These are phyloP conservation scores for Mucor plumbeus DNA, from an alignment of 371 early-diverging fungal species.

Conservation along the genomic window DNA sequence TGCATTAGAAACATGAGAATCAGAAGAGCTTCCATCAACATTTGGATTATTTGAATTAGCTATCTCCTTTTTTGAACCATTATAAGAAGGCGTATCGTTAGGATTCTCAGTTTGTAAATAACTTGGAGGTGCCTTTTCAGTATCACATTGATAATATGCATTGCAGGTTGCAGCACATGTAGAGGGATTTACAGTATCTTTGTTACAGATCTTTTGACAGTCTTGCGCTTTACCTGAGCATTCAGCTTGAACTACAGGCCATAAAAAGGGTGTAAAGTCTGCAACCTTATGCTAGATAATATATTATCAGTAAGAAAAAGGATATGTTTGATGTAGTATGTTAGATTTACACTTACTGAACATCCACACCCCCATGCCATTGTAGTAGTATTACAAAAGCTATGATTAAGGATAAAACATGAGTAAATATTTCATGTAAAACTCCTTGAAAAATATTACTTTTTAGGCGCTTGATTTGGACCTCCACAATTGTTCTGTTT, in stretches of 20 bases:
- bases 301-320: not conserved
- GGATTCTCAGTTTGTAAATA: constrained; percentile 30
- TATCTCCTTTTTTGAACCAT: constrained; percentile 22
- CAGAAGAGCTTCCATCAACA: not conserved
- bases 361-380: constrained; percentile 54
- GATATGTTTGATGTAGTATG: not conserved
- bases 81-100: constrained; percentile 29
- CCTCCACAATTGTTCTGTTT: constrained; percentile 43
- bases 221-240: constrained; percentile 38
- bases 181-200: constrained; percentile 16
- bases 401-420: not conserved
- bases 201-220: constrained; percentile 31
- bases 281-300: constrained; percentile 21
- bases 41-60: not conserved
- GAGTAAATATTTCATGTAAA: not conserved
- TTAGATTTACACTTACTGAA: constrained; percentile 25
- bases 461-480: constrained; percentile 35
- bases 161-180: constrained; percentile 33
- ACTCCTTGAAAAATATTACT: constrained; percentile 25
- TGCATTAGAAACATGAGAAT: not conserved
- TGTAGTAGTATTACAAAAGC: constrained; percentile 39
- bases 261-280: constrained; percentile 25
- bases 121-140: constrained; percentile 33
- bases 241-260: constrained; percentile 41
- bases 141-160: constrained; percentile 33